Percentiles rank a stretch among this genome's conserved stretches.
These are phyloP conservation scores for Luzula sylvatica DNA, from an alignment of 176 grass and related monocot species.

Conservation along the genomic window DNA sequence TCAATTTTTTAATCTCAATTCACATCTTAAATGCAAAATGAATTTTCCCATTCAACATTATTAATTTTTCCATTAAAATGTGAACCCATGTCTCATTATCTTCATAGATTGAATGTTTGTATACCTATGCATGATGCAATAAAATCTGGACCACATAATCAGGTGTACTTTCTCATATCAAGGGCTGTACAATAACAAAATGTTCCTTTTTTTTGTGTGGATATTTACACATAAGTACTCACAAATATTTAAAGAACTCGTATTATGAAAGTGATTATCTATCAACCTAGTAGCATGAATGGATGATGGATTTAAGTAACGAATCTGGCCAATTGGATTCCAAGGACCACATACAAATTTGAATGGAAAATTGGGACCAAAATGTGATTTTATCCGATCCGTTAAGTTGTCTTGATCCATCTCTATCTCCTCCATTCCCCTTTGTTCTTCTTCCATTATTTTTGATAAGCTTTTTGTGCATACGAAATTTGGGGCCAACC, in stretches of 20 bases:
- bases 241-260: not conserved
- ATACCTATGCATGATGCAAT: not conserved
- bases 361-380: conserved; percentile 15
- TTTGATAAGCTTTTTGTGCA: conserved; percentile 13
- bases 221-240: no score
- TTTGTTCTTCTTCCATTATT: not conserved
- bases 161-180: conserved; percentile 16
- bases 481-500: not conserved
- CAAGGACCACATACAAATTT: conserved; percentile 15
- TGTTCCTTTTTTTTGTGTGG: not conserved
- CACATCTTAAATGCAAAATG: no score
- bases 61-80: no score
- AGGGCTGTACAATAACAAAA: not conserved
- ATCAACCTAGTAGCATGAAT: not conserved
- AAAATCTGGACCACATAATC: conserved; percentile 15
- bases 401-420: conserved; percentile 25
- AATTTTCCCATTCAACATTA: no score
- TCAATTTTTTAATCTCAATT: no score
- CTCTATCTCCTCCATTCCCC: conserved; percentile 16
- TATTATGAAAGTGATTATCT: not conserved
- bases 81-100: no score
- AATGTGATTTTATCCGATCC: conserved; percentile 21
- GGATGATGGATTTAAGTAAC: not conserved
- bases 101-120: no score
- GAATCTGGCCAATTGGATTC: conserved; percentile 14